phyloP scores from a whole-genome alignment of 2,329 filamentous ascomycete genomes.

The Dryadomyces quercus-mongolicae region DNA sequence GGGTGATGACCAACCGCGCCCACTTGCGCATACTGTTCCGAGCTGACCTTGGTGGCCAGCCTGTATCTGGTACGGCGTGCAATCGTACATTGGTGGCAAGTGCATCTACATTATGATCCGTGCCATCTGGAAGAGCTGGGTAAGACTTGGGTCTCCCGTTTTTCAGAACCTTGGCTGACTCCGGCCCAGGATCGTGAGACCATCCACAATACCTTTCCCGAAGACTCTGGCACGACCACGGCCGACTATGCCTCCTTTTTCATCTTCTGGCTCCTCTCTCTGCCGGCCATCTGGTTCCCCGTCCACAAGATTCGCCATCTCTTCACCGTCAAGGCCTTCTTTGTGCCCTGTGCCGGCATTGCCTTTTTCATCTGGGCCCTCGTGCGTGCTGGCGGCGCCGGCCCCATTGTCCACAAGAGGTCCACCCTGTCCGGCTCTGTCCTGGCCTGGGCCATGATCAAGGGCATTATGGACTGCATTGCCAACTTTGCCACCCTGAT shows the following conservation, averaged over 20 bases:
- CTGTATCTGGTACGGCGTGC: slow-evolving; percentile 40
- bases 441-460: slow-evolving; percentile 72
- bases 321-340: slow-evolving; percentile 67
- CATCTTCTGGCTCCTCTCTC: slow-evolving; percentile 16
- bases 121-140: slow-evolving; percentile 63
- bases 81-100: slow-evolving; percentile 71
- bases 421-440: slow-evolving; percentile 6
- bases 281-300: slow-evolving; percentile 18
- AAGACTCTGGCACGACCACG: slow-evolving; percentile 21
- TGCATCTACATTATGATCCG: slow-evolving; percentile 83
- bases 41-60: slow-evolving; percentile 15
- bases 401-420: slow-evolving; percentile 64
- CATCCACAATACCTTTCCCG: slow-evolving; percentile 27
- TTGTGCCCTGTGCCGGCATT: slow-evolving; percentile 73
- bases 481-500: slow-evolving; percentile 87
- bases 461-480: slow-evolving; percentile 78
- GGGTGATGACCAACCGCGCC: neutral
- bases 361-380: slow-evolving; percentile 83
- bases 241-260: slow-evolving; percentile 14
- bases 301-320: slow-evolving; percentile 17
- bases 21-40: slow-evolving; percentile 24
- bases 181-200: slow-evolving; percentile 5
- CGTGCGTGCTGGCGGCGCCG: slow-evolving; percentile 68
- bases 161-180: neutral
- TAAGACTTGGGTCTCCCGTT: slow-evolving; percentile 47